These are phyloP conservation scores for Lonicera japonica DNA, from an alignment of 129 eudicot species.

Conservation along the genomic window DNA sequence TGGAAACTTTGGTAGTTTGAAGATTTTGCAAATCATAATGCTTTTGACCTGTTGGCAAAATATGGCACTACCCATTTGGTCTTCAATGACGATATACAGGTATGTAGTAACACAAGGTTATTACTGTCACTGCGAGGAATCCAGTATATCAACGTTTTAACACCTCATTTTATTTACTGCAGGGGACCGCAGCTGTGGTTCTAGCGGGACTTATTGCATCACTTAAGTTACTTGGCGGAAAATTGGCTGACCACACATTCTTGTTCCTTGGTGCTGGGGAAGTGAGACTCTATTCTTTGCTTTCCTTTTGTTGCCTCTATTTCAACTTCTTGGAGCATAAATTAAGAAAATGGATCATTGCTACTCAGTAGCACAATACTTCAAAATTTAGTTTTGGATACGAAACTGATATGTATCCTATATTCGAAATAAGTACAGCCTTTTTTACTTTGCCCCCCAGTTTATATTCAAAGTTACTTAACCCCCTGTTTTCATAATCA, in stretches of 20 bases:
- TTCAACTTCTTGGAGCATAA: neutral
- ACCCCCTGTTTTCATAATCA: too few relatives aligned
- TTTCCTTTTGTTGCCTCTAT: neutral
- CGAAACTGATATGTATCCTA: too few relatives aligned
- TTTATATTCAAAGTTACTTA: too few relatives aligned
- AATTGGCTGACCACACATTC: slow-evolving; percentile 78
- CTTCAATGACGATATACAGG: slow-evolving; percentile 97
- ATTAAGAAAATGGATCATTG: too few relatives aligned
- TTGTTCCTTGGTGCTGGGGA: slow-evolving; percentile 96
- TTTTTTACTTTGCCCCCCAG: too few relatives aligned
- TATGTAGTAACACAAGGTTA: slow-evolving; percentile 19
- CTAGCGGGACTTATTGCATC: slow-evolving; percentile 87
- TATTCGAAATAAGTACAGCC: too few relatives aligned
- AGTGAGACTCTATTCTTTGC: slow-evolving; percentile 29
- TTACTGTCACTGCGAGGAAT: neutral
- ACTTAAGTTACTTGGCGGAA: slow-evolving; percentile 76
- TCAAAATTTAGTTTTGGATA: too few relatives aligned
- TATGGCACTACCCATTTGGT: slow-evolving; percentile 77
- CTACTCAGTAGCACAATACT: too few relatives aligned
- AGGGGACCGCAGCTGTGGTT: slow-evolving; percentile 91
- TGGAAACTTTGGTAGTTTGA: slow-evolving; percentile 67
- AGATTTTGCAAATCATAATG: slow-evolving; percentile 95
- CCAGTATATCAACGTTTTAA: slow-evolving; percentile 3
- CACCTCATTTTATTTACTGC: slow-evolving; percentile 15
- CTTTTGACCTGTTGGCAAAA: slow-evolving; percentile 77